Evolutionary conservation across 805 yeast species (phyloP).

Genomic region (Starmerella davenportii): DNA sequence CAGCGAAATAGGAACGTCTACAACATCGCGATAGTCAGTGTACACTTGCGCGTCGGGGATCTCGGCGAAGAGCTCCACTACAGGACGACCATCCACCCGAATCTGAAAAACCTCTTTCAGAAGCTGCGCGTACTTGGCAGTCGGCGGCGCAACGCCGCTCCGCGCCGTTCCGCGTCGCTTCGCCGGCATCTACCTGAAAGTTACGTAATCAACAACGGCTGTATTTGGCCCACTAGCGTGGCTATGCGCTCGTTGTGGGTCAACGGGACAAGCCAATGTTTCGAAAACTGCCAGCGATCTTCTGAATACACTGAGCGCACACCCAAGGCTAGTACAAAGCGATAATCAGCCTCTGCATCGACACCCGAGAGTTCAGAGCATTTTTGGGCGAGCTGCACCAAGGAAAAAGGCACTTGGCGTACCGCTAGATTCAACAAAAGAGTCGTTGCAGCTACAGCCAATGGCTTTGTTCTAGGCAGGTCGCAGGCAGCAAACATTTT

Average conservation of each 20-base stretch:
- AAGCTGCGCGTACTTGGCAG: constrained; percentile 11
- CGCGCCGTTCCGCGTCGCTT: constrained; percentile 4
- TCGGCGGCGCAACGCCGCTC: not conserved
- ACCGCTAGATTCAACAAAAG: constrained; percentile 16
- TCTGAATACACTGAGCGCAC: no score
- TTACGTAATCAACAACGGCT: no score
- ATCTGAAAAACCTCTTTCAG: constrained; percentile 12
- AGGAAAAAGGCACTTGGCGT: no score
- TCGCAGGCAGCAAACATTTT: constrained; percentile 3
- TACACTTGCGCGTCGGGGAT: constrained; percentile 58
- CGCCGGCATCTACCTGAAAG: constrained; percentile 8
- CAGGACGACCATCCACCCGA: constrained; percentile 13
- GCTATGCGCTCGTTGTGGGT: no score
- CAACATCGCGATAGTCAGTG: constrained; percentile 61
- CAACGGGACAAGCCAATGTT: no score
- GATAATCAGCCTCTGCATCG: constrained; percentile 15
- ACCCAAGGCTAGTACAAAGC: constrained; percentile 16
- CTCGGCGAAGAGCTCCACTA: constrained; percentile 39
- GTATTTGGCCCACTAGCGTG: no score
- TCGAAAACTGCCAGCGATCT: no score
- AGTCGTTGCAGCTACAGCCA: constrained; percentile 30
- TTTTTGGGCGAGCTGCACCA: not conserved
- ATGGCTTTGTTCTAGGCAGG: constrained; percentile 5
- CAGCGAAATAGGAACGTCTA: constrained; percentile 49
- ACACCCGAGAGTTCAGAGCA: constrained; percentile 1